phyloP scores from a whole-genome alignment of 1,139 yeast genomes.

The Groenewaldozyma sp. region DNA sequence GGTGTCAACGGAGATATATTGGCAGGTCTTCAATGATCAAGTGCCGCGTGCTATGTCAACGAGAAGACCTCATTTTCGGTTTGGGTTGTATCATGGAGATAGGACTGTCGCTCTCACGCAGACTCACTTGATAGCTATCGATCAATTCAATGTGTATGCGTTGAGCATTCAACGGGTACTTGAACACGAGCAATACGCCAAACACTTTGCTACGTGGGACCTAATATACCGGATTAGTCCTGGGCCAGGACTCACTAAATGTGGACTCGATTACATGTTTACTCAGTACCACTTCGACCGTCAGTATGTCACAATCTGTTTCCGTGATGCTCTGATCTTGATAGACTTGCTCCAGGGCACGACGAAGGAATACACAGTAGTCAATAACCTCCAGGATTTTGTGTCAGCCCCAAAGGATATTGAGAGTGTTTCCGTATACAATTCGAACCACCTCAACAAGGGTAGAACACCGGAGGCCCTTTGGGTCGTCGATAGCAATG shows the following conservation, averaged over 20 bases:
- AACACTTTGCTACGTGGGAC: not conserved
- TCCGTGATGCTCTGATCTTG: not conserved
- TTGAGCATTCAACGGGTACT: not conserved
- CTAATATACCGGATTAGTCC: not conserved
- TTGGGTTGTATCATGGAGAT: too few relatives aligned
- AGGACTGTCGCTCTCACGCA: not conserved
- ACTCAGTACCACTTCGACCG: not conserved
- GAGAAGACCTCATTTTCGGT: too few relatives aligned
- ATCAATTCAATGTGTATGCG: not conserved
- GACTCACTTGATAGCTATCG: not conserved
- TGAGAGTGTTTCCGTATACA: too few relatives aligned
- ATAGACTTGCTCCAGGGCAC: not conserved
- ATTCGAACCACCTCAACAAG: too few relatives aligned
- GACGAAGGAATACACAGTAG: too few relatives aligned
- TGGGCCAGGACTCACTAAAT: not conserved
- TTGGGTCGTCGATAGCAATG: too few relatives aligned
- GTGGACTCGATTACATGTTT: not conserved
- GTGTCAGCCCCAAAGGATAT: too few relatives aligned
- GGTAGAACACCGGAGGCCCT: too few relatives aligned
- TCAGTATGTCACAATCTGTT: not conserved
- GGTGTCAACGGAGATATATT: too few relatives aligned
- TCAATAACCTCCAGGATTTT: too few relatives aligned
- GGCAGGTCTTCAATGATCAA: too few relatives aligned
- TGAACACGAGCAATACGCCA: not conserved
- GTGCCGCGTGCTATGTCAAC: too few relatives aligned